phyloP scores from a whole-genome alignment of 331 rosid species.

The Rosa hybrid region DNA sequence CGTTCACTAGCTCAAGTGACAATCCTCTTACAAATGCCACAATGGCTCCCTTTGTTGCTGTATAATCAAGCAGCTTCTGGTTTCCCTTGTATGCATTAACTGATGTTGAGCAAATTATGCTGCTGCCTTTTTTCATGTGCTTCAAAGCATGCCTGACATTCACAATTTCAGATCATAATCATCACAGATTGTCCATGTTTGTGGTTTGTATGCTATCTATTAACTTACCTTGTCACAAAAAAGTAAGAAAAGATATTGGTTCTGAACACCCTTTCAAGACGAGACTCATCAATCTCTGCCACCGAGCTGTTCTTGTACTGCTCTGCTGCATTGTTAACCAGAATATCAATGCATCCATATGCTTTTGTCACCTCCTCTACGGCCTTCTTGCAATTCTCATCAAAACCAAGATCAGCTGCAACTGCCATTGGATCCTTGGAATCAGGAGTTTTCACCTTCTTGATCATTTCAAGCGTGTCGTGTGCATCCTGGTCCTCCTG shows the following conservation, averaged over 20 bases:
- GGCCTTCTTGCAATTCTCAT: slow-evolving; percentile 60
- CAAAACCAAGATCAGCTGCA: slow-evolving; percentile 70
- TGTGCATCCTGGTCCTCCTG: slow-evolving; percentile 66
- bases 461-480: slow-evolving; percentile 53
- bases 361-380: slow-evolving; percentile 56
- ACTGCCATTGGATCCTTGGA: slow-evolving; percentile 67
- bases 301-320: slow-evolving; percentile 51
- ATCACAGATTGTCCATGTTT: background rate
- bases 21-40: slow-evolving; percentile 71
- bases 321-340: slow-evolving; percentile 84
- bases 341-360: slow-evolving; percentile 60
- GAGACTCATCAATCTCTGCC: slow-evolving; percentile 67
- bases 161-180: background rate
- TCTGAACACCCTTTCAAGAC: slow-evolving; percentile 63
- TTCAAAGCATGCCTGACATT: slow-evolving; percentile 59
- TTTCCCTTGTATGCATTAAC: slow-evolving; percentile 64
- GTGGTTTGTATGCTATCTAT: background rate
- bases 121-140: slow-evolving; percentile 84
- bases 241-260: slow-evolving; percentile 76
- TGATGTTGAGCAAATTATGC: slow-evolving; percentile 77
- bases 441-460: slow-evolving; percentile 46
- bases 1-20: slow-evolving; percentile 50
- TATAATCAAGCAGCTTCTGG: slow-evolving; percentile 52
- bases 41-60: slow-evolving; percentile 71
- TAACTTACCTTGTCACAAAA: slow-evolving; percentile 51